A percentile compares a stretch with the other conserved stretches of the same genome.
phyloP scores from a whole-genome alignment of 192 early-diverging fungal species.

The Coemansia asiatica region DNA sequence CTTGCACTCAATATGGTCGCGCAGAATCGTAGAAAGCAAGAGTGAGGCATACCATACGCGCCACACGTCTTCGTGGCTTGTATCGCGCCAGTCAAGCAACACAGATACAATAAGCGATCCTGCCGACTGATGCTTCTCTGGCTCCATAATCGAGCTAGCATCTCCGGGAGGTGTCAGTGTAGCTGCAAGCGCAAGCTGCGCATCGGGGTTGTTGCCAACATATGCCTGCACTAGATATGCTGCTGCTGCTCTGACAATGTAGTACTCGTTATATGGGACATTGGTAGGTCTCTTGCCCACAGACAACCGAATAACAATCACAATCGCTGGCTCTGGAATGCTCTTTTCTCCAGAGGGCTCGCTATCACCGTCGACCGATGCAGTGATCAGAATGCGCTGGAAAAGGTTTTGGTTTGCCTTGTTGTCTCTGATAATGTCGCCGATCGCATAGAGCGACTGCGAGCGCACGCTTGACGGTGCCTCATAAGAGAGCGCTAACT shows the following conservation, averaged over 20 bases:
- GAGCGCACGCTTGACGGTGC: slow-evolving; percentile 77
- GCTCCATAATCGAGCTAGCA: slow-evolving; percentile 11
- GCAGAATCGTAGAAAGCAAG: slow-evolving; percentile 77
- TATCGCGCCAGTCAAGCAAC: slow-evolving; percentile 73
- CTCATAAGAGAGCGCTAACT: slow-evolving; percentile 71
- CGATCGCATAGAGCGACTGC: slow-evolving; percentile 83
- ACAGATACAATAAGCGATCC: slow-evolving; percentile 85
- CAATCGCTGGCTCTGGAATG: slow-evolving; percentile 76
- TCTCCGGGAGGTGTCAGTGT: slow-evolving; percentile 72
- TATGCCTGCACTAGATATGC: slow-evolving; percentile 81
- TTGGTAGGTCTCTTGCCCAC: slow-evolving; percentile 60
- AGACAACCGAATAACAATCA: slow-evolving; percentile 76
- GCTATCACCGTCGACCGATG: slow-evolving; percentile 42
- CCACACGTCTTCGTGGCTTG: slow-evolving; percentile 71
- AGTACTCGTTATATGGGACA: slow-evolving; percentile 57
- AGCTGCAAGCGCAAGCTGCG: slow-evolving; percentile 82
- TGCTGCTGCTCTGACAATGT: slow-evolving; percentile 76
- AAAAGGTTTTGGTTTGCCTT: slow-evolving; percentile 76
- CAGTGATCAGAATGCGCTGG: slow-evolving; percentile 67
- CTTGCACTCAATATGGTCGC: slow-evolving; percentile 74
- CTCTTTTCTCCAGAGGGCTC: slow-evolving; percentile 31
- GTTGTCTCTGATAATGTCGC: slow-evolving; percentile 78
- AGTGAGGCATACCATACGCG: slow-evolving; percentile 86
- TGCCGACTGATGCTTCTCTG: slow-evolving; percentile 65
- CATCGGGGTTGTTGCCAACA: slow-evolving; percentile 81